Evolutionary conservation across 1,139 yeast species (phyloP), one percentile per base, ranked within the genome.

Genomic region (Kurtzmaniella quercitrusa): DNA sequence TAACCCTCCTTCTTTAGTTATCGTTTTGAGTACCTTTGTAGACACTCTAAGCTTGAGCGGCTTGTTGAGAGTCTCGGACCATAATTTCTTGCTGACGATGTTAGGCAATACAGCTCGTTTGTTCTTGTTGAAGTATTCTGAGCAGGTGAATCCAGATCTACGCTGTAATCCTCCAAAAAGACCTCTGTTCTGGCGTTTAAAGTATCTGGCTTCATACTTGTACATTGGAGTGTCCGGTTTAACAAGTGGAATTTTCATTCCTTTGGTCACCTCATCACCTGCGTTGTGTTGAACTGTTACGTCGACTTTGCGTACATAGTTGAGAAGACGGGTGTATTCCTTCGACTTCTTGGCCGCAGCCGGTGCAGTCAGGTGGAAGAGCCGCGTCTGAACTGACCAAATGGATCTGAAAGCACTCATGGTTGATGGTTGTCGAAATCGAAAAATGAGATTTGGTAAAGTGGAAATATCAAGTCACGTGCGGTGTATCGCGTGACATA

Each of bases 1-100:
- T 49, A 93, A 73, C 12, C 98, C 98, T 50, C 98, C 98, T 64
- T 91, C 98, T 55, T 82, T 87, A 46, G 87, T 83, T 50, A 93
- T 84, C 1, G 97, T 90, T 56, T 84, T 80, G 58, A 93, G 72
- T 3, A 90, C 97, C 48, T 83, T 79, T 15, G 97, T 78, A n/a
- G 91, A 82, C 27, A 89, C 81, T 49, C 75, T 80, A 43, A 88
- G 65, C 42, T 71, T 71, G 41, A 82, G 67, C 41, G 68, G 59
- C 51, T 73, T 74, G 49, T 81, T 69, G 55, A 93, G 74, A 1
- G 86, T 70, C 54, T 88, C 96, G 49, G 96, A 87, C 94, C 96
- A 93, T 41, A 93, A 68, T 41, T 75, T 75, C 57, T 89, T 80
- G 54, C 72, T 77, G 44, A 85, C 82, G 41, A 89, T 81, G 65